Conservation (phyloP, 139 green algal species). For the Yamagishiella unicocca region DNA sequence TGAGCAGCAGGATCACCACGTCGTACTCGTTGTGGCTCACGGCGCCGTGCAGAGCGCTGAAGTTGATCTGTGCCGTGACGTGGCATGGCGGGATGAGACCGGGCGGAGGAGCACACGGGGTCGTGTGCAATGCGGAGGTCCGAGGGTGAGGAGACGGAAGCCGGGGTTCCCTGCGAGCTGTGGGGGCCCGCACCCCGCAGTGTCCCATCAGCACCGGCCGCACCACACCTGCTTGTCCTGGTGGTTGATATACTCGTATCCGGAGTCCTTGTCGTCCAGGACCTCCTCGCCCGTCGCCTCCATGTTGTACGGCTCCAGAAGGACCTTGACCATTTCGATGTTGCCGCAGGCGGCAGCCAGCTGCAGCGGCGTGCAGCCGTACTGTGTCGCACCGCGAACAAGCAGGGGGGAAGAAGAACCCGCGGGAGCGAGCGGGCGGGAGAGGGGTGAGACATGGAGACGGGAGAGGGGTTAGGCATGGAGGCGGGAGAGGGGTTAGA, state of each 20-base stretch:
- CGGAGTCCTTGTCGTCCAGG: not conserved
- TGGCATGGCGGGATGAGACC: not conserved
- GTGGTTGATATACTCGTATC: slow-evolving; percentile 4
- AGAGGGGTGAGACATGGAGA: too few species aligned
- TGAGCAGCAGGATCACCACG: slow-evolving; percentile 13
- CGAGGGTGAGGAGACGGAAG: too few species aligned
- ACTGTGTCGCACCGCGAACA: slow-evolving; percentile 26
- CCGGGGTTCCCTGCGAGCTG: too few species aligned
- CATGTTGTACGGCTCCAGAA: slow-evolving; percentile 15
- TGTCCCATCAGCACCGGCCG: too few species aligned
- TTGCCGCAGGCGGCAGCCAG: slow-evolving; percentile 25
- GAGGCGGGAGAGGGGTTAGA: too few species aligned
- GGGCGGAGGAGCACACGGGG: too few species aligned
- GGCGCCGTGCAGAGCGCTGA: slow-evolving; percentile 37
- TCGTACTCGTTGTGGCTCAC: not conserved
- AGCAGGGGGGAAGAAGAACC: not conserved
- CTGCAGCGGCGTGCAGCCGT: slow-evolving; percentile 37
- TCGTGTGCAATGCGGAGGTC: too few species aligned
- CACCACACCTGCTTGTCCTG: slow-evolving; percentile 8
- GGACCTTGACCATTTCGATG: not conserved
- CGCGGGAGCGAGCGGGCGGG: not conserved
- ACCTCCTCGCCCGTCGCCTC: not conserved
- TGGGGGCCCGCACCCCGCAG: too few species aligned
- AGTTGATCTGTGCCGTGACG: slow-evolving; percentile 20
- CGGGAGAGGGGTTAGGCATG: too few species aligned